Percentiles rank a stretch among this genome's conserved stretches.
Evolutionary conservation across 1,284 basidiomycete species (phyloP).

Genomic region (Puccinia novopanici): DNA sequence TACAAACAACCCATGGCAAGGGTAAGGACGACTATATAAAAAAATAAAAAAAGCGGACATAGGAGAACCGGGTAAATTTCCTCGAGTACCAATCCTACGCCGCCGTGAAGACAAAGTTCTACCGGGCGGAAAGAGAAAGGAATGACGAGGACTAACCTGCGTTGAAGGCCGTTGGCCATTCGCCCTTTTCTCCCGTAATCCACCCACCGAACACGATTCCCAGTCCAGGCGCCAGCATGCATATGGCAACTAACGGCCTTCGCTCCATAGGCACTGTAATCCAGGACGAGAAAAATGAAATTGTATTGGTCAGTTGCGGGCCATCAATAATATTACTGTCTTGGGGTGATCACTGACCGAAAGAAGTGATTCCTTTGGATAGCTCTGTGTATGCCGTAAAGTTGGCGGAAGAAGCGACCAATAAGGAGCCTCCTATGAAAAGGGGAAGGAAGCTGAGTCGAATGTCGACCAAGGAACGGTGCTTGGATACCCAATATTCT

Average conservation of each 20-base stretch:
- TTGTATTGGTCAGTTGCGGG: neutral
- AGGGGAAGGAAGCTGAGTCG: slow-evolving; percentile 30
- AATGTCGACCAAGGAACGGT: slow-evolving; percentile 12
- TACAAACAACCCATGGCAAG: slow-evolving; percentile 27
- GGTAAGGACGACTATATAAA: slow-evolving; percentile 26
- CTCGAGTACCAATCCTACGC: no score
- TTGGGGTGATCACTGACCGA: neutral
- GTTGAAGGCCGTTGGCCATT: slow-evolving; percentile 39
- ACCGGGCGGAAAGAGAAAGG: no score
- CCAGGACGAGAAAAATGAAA: neutral
- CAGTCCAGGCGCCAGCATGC: slow-evolving; percentile 13
- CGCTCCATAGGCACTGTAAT: slow-evolving; percentile 8
- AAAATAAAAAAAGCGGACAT: no score
- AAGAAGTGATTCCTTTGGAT: neutral
- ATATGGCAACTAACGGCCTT: slow-evolving; percentile 16
- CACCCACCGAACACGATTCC: slow-evolving; percentile 29
- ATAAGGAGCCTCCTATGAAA: slow-evolving; percentile 11
- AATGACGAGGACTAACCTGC: slow-evolving; percentile 25
- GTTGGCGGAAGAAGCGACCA: slow-evolving; percentile 5
- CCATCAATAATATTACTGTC: neutral
- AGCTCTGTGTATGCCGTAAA: slow-evolving; percentile 38
- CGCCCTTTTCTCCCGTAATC: slow-evolving; percentile 31
- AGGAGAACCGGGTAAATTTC: no score
- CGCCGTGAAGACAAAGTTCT: no score
- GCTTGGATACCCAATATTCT: slow-evolving; percentile 27